Evolutionary conservation across 257 asterid genomes (phyloP), one percentile per base, ranked within the genome.

Genomic region (Pogostemon cablin): DNA sequence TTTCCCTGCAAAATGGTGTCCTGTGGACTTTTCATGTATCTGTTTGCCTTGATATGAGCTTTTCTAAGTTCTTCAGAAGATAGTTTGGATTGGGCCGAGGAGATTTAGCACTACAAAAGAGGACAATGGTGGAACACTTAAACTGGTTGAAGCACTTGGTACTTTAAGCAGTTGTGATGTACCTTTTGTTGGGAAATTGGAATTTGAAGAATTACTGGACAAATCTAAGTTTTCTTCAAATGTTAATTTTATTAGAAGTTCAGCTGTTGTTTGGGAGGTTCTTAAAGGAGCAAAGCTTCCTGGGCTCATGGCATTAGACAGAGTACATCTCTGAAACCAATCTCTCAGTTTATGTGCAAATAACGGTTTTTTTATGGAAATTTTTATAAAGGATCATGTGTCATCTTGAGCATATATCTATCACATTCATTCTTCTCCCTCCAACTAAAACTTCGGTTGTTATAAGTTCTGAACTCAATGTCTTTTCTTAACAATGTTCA

Each of bases 211-310:
- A 66, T 75, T 83, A 64, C 20, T 67, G 56, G 68, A 58, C 64
- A 80, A 71, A 72, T 71, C 86, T 12, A 73, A 75, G 55, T 78
- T 77, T 57, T 40, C 68, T 65, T 68, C 82, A 54, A 69, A 70
- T 58, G 83, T 44, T 56, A 72, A 81, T 72, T 41, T 86, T 74
- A 73, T 89, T 38, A 78, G 74, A 72, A 82, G 79, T 74, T 96
- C 88, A 74, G 85, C 89, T 4, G 86, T 85, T 79, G 86, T 84
- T 47, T 93, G 97, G 97, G 91, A 86, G 78, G 86, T 80, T 91
- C 96, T 93, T 67, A 86, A 87, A 83, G 95, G 96, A 78, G 82
- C 95, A 82, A 86, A 79, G 65, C 97, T 93, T 85, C 97, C 96
- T 0, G 99, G 97, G 76, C 86, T 93, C 52, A 75, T 89, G 96